phyloP scores from a whole-genome alignment of 805 yeast species.

The Candida dajiaensis region DNA sequence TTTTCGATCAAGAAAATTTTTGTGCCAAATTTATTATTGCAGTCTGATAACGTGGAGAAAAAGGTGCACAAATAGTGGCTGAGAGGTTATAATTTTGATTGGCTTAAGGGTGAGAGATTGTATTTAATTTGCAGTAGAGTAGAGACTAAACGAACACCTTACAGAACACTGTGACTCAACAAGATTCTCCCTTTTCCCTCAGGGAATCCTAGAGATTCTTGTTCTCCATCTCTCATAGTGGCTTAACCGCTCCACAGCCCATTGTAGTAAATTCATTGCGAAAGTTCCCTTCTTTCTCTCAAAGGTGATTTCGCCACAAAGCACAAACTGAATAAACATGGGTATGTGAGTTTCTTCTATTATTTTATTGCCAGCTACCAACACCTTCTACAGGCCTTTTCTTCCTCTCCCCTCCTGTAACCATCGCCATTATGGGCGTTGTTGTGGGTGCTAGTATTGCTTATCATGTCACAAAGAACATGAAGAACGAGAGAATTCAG shows the following conservation, averaged over 20 bases:
- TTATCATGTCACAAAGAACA: background rate
- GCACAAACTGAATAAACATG: background rate
- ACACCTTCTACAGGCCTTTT: background rate
- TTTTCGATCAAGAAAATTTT: background rate
- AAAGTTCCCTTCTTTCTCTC: background rate
- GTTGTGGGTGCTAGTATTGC: background rate
- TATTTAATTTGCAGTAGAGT: too few species aligned
- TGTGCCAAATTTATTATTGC: background rate
- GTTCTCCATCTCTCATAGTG: background rate
- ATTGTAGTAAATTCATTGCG: background rate
- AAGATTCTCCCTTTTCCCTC: too few species aligned
- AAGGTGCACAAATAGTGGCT: too few species aligned
- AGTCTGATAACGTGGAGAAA: background rate
- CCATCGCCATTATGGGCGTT: background rate
- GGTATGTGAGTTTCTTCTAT: background rate
- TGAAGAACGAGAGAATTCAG: conserved; percentile 1
- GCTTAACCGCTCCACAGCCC: background rate
- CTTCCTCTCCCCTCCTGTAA: background rate
- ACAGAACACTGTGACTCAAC: too few species aligned
- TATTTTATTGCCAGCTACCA: background rate
- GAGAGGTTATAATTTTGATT: too few species aligned
- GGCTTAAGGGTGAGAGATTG: too few species aligned
- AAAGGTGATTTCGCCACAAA: background rate
- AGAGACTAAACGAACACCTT: too few species aligned
- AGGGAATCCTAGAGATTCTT: too few species aligned